Evolutionary conservation across 1,139 yeast species (phyloP).

Genomic region (Saccharomycopsis hybrid): DNA sequence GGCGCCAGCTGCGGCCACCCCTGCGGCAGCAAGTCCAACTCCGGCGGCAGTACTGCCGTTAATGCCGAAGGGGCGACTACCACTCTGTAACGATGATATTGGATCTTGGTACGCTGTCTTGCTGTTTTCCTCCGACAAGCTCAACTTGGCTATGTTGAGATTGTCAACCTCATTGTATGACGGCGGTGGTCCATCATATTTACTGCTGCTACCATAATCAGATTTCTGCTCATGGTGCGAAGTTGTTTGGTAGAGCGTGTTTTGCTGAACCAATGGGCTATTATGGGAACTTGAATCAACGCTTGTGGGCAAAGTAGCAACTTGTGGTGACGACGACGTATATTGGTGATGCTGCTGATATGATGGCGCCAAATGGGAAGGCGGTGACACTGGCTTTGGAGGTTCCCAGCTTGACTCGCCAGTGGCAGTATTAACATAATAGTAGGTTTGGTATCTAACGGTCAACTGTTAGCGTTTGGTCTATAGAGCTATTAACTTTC

Average conservation of each 20-base stretch:
- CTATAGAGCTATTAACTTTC: too few relatives aligned
- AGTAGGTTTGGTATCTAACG: slow-evolving; percentile 6
- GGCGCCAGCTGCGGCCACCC: neutral
- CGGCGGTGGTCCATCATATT: neutral
- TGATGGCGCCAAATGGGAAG: neutral
- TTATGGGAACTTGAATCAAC: neutral
- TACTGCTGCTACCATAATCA: neutral
- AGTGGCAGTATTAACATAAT: slow-evolving; percentile 6
- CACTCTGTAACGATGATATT: too few relatives aligned
- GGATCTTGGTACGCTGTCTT: too few relatives aligned
- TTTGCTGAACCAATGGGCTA: neutral
- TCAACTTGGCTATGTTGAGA: neutral
- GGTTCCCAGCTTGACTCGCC: slow-evolving; percentile 8
- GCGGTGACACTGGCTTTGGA: neutral
- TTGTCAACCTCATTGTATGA: neutral
- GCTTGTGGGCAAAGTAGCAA: neutral
- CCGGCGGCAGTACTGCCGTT: too few relatives aligned
- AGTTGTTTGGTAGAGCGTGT: neutral
- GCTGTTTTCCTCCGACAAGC: neutral
- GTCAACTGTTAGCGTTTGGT: too few relatives aligned
- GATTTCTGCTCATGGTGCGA: neutral
- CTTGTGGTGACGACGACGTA: neutral
- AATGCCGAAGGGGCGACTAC: too few relatives aligned
- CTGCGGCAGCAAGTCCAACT: slow-evolving; percentile 1
- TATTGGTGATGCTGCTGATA: too few relatives aligned